Conservation (phyloP, 192 early-diverging fungal genomes). For the Coemansia sp. region DNA sequence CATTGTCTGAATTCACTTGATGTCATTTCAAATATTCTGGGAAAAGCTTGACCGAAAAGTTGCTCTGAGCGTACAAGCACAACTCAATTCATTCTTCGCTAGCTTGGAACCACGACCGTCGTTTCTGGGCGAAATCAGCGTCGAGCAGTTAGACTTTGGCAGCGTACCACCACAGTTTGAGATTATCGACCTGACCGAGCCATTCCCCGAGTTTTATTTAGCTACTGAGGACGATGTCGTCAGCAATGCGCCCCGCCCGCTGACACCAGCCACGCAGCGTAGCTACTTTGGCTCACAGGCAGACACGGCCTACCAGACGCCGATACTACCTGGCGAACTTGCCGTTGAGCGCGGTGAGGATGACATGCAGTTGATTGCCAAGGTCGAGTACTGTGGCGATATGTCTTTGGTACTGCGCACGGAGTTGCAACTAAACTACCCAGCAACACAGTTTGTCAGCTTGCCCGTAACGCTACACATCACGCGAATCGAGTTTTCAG, state of each 20-base stretch:
- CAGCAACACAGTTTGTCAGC: slow-evolving; percentile 69
- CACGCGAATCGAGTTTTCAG: slow-evolving; percentile 69
- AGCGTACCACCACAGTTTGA: slow-evolving; percentile 67
- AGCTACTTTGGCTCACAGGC: slow-evolving; percentile 18
- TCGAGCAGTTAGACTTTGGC: slow-evolving; percentile 69
- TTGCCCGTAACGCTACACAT: slow-evolving; percentile 71
- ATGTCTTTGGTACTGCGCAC: slow-evolving; percentile 71
- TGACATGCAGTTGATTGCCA: slow-evolving; percentile 65
- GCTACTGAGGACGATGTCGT: slow-evolving; percentile 53
- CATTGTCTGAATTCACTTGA: slow-evolving; percentile 19
- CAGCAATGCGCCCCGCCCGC: slow-evolving; percentile 5
- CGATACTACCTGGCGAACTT: slow-evolving; percentile 8
- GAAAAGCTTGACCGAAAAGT: slow-evolving; percentile 64
- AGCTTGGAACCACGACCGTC: slow-evolving; percentile 59
- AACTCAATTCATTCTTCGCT: slow-evolving; percentile 66
- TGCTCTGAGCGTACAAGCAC: slow-evolving; percentile 62
- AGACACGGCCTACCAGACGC: slow-evolving; percentile 4
- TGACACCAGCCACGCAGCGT: slow-evolving; percentile 22
- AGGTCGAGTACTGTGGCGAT: slow-evolving; percentile 69
- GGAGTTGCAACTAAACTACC: slow-evolving; percentile 75
- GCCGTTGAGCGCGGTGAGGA: slow-evolving; percentile 45
- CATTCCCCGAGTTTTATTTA: slow-evolving; percentile 74
- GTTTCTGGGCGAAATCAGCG: slow-evolving; percentile 70
- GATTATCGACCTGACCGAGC: slow-evolving; percentile 72
- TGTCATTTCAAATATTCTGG: slow-evolving; percentile 75